Evolutionary conservation across 2,329 filamentous ascomycete genomes (phyloP).

Genomic region (Cladorrhinum sp.): DNA sequence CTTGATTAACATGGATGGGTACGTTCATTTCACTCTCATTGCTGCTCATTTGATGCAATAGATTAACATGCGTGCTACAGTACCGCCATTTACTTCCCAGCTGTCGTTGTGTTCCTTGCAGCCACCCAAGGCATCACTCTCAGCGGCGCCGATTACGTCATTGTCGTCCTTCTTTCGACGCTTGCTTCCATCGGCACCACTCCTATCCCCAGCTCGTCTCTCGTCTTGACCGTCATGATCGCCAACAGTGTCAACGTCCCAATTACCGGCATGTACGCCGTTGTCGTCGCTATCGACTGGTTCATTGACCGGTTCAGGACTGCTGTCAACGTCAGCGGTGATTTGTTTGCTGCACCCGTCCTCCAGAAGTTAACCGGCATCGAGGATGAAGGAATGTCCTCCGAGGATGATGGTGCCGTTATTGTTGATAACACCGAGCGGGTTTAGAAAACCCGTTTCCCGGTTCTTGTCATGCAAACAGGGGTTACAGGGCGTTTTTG

Average conservation of each 20-base stretch:
- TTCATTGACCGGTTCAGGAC: slow-evolving; percentile 56
- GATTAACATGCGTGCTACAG: neutral
- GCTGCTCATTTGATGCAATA: no score
- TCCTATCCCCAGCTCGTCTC: slow-evolving; percentile 50
- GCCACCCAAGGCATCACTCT: slow-evolving; percentile 47
- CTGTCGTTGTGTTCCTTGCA: slow-evolving; percentile 51
- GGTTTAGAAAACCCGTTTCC: neutral
- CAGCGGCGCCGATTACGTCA: slow-evolving; percentile 44
- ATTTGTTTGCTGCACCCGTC: slow-evolving; percentile 43
- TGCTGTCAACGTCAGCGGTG: slow-evolving; percentile 49
- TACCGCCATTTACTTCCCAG: slow-evolving; percentile 55
- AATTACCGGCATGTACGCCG: slow-evolving; percentile 35
- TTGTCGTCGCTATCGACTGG: slow-evolving; percentile 54
- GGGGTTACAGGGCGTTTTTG: neutral
- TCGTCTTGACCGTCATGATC: slow-evolving; percentile 53
- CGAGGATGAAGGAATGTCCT: slow-evolving; percentile 12
- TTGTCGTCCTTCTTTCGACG: slow-evolving; percentile 47
- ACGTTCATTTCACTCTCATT: neutral
- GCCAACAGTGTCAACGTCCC: slow-evolving; percentile 39
- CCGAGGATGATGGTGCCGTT: neutral
- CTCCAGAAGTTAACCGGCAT: slow-evolving; percentile 41
- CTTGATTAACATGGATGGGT: slow-evolving; percentile 50
- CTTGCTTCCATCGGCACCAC: slow-evolving; percentile 53
- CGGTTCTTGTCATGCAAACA: neutral
- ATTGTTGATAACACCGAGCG: neutral